These are phyloP conservation scores for Cunninghamia lanceolata DNA, from an alignment of 75 land plant species.

Conservation along the genomic window DNA sequence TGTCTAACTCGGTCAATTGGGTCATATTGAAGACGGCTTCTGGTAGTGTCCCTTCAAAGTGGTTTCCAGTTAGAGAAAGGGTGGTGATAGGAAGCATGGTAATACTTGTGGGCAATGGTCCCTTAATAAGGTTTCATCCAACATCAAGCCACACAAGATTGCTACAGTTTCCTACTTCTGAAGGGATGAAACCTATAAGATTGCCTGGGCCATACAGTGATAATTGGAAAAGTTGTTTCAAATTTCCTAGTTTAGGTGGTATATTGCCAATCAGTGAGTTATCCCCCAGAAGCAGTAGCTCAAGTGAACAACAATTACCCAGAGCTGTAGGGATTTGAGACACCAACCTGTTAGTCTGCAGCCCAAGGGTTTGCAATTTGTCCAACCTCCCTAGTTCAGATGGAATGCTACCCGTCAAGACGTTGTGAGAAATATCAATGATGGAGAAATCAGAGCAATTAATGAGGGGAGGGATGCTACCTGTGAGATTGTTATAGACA, in stretches of 20 bases:
- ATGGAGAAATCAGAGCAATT: too few species aligned
- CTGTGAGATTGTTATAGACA: too few species aligned
- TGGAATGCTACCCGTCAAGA: constrained; percentile 52
- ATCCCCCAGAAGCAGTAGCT: constrained; percentile 22
- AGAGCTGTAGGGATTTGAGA: constrained; percentile 62
- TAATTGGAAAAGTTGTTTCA: constrained; percentile 34
- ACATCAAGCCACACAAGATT: constrained; percentile 50
- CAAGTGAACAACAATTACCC: constrained; percentile 40
- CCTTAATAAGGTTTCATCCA: constrained; percentile 31
- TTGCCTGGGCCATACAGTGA: constrained; percentile 61
- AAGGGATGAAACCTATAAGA: constrained; percentile 47
- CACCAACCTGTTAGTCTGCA: constrained; percentile 39
- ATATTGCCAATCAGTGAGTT: constrained; percentile 50
- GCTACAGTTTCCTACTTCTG: constrained; percentile 53
- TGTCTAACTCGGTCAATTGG: not conserved
- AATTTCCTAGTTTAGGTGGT: constrained; percentile 35
- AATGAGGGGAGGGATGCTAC: too few species aligned
- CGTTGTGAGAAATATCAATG: too few species aligned
- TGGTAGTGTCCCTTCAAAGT: too few species aligned
- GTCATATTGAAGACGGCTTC: not conserved
- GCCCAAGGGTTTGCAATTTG: constrained; percentile 25
- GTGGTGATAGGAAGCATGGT: not conserved
- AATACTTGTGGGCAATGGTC: not conserved
- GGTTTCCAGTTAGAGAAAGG: too few species aligned
- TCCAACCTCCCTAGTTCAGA: constrained; percentile 36